Evolutionary conservation across 768 basidiomycete genomes (phyloP), one percentile per base, ranked within the genome.

Genomic region (Chalciporus sphaerocephalus): DNA sequence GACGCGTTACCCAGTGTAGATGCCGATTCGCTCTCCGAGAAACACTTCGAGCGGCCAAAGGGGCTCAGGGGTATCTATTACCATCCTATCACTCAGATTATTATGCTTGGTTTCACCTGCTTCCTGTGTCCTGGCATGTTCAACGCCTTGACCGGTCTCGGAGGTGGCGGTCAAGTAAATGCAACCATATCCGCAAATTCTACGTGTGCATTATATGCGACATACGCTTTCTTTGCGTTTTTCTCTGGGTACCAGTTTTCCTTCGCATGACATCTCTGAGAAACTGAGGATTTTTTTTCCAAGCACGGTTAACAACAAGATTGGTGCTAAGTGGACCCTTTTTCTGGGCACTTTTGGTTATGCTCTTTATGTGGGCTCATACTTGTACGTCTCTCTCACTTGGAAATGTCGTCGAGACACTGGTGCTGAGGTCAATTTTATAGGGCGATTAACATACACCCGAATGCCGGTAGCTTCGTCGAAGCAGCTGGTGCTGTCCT

Each of bases 281-380:
- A 18, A 16, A 34, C 24, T 25, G 44, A 28, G 46, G 21, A 3
- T 4, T 41, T 37, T 21, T 41, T 37, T 21, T 16, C 32, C 22
- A 51, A 85, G 86, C n/a, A 82, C 85, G 2, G 70, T 90, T 57
- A 87, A 85, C 65, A 92, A 92, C 57, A 77, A 76, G 46, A 71
- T 92, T 21, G 89, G 91, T 13, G 70, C 84, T 20, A 74, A 80
- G 23, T 62, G 83, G 28, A 87, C 89, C 0, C 78, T 92, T 7
- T 68, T 84, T 11, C 52, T 90, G 24, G 90, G 90, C 42, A 82
- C 79, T 16, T 65, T 71, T 3, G 88, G 88, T 6, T 92, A 91
- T 59, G 73, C 81, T 3, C 61, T 92, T 18, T 90, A 87, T 60
- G 80, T 87, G 43, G 80, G 79, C 7, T 80, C 81, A 8, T 87